A percentile compares a stretch with the other conserved stretches of the same genome.
Evolutionary conservation across 139 green algal species (phyloP).

Genomic region (Edaphochlamys debaryana): DNA sequence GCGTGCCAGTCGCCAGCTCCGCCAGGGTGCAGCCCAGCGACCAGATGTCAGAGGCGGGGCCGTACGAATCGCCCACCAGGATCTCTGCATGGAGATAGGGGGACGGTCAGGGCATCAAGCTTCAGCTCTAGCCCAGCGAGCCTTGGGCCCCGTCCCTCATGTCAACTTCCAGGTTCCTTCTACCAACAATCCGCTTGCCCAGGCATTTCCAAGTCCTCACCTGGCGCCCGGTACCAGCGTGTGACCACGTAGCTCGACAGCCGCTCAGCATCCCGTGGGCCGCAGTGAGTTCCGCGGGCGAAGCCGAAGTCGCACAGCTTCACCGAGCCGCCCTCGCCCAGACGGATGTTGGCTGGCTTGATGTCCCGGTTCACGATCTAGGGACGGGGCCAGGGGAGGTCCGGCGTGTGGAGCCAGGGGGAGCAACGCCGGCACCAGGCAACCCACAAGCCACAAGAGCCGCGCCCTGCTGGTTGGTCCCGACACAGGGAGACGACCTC

Average conservation of each 20-base stretch:
- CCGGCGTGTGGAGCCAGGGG: too few relatives aligned
- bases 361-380: slow-evolving; percentile 75
- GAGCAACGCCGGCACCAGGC: too few relatives aligned
- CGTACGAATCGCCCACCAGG: slow-evolving; percentile 79
- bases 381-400: neutral
- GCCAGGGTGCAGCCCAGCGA: slow-evolving; percentile 72
- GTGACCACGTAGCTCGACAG: slow-evolving; percentile 68
- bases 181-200: too few relatives aligned
- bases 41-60: slow-evolving; percentile 43
- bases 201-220: neutral
- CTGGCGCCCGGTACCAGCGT: slow-evolving; percentile 63
- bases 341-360: slow-evolving; percentile 84
- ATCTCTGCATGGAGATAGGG: slow-evolving; percentile 69
- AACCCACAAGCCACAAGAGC: too few relatives aligned
- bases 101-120: neutral
- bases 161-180: too few relatives aligned
- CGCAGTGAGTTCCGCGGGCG: slow-evolving; percentile 68
- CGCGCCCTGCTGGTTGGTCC: too few relatives aligned
- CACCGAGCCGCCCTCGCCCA: slow-evolving; percentile 53
- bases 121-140: neutral
- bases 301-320: slow-evolving; percentile 90
- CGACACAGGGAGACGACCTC: too few relatives aligned
- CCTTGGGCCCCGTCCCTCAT: neutral
- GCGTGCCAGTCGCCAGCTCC: slow-evolving; percentile 74
- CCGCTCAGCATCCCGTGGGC: neutral